Evolutionary conservation across 169 alveolate genomes (phyloP).

Genomic region (Eimeria sp.): DNA sequence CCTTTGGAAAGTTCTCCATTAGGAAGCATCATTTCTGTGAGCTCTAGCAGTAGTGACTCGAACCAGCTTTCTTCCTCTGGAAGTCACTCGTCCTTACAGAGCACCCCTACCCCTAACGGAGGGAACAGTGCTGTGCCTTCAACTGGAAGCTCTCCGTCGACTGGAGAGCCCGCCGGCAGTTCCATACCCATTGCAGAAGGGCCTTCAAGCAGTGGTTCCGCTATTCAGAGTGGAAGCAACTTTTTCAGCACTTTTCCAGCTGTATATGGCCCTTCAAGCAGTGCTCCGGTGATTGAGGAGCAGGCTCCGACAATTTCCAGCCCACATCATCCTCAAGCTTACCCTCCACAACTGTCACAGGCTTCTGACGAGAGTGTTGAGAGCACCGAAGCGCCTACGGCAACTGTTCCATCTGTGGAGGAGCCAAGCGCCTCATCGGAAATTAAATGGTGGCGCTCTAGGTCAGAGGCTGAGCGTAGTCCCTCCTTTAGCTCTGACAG

Average conservation of each 20-base stretch:
- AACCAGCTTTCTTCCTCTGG: neutral
- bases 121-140: neutral
- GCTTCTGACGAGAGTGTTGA: neutral
- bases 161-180: neutral
- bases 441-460: conserved; percentile 17
- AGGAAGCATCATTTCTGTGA: conserved; percentile 18
- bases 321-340: neutral
- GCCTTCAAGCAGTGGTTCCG: conserved; percentile 19
- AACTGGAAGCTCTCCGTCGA: neutral
- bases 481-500: conserved; percentile 24
- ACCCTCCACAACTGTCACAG: neutral
- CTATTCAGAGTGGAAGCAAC: neutral
- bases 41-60: conserved; percentile 13
- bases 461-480: neutral
- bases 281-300: neutral
- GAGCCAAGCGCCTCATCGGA: conserved; percentile 7
- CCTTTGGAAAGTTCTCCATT: conserved; percentile 21
- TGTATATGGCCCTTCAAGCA: neutral
- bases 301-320: neutral
- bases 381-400: neutral
- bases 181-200: neutral
- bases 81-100: neutral
- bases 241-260: neutral
- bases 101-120: neutral
- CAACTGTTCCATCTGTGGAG: neutral